Conservation (phyloP, 2,329 filamentous ascomycete genomes). For the Coleophoma crateriformis region DNA sequence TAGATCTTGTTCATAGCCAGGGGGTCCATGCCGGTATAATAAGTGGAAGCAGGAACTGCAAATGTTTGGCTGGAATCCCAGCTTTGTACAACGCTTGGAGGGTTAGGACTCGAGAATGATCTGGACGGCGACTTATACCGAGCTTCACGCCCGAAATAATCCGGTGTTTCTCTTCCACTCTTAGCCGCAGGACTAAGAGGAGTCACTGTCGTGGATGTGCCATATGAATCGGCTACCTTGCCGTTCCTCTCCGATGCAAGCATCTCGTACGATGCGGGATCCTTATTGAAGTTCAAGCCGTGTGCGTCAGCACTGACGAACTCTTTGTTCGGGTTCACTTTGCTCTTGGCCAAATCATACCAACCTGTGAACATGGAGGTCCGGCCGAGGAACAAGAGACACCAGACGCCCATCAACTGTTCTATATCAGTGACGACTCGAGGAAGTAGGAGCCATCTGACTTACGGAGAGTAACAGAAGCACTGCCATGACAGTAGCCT, state of each 20-base stretch:
- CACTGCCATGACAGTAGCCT: constrained; percentile 74
- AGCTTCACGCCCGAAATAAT: constrained; percentile 36
- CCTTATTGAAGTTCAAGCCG: constrained; percentile 41
- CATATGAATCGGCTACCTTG: constrained; percentile 22
- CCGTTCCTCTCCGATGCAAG: constrained; percentile 40
- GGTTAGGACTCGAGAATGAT: constrained; percentile 41
- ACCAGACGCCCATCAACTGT: constrained; percentile 79
- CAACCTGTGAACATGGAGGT: constrained; percentile 84
- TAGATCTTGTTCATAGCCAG: constrained; percentile 24
- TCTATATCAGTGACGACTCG: constrained; percentile 12
- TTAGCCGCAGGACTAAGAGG: constrained; percentile 18
- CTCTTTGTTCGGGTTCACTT: constrained; percentile 57
- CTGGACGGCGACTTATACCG: constrained; percentile 39
- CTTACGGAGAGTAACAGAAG: constrained; percentile 75
- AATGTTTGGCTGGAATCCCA: constrained; percentile 20
- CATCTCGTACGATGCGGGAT: constrained; percentile 75
- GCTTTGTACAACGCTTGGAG: constrained; percentile 21
- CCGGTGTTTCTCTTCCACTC: constrained; percentile 24
- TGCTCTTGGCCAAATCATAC: constrained; percentile 55
- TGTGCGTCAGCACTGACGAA: constrained; percentile 80
- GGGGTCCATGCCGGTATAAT: constrained; percentile 19
- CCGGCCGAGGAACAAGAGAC: constrained; percentile 74
- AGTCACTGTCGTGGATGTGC: constrained; percentile 12
- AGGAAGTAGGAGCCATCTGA: constrained; percentile 11
- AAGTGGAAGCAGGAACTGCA: constrained; percentile 9